These are phyloP conservation scores for Melanogaster broomeanus DNA, from an alignment of 768 basidiomycete species.

Conservation along the genomic window DNA sequence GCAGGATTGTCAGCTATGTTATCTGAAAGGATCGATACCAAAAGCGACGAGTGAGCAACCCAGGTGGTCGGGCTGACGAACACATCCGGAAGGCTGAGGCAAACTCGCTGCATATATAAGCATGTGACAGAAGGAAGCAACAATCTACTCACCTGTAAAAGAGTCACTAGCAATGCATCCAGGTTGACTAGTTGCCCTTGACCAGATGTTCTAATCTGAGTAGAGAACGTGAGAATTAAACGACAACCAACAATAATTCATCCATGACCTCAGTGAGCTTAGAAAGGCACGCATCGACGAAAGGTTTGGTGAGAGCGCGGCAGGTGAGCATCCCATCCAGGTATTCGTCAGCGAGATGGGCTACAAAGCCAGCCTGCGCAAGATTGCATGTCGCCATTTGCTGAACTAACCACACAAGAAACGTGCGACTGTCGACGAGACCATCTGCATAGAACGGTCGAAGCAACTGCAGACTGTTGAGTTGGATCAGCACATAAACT, in stretches of 20 bases:
- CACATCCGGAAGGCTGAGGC: constrained; percentile 70
- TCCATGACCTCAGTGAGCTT: constrained; percentile 64
- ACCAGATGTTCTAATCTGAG: constrained; percentile 56
- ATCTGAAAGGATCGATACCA: constrained; percentile 42
- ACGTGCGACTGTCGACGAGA: constrained; percentile 75
- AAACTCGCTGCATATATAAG: constrained; percentile 51
- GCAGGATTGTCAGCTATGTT: constrained; percentile 29
- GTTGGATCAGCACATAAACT: neutral
- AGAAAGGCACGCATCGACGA: constrained; percentile 68
- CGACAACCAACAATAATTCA: neutral
- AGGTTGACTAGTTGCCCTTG: constrained; percentile 58
- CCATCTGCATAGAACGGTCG: constrained; percentile 80
- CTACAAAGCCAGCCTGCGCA: constrained; percentile 78
- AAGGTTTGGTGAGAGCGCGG: constrained; percentile 68
- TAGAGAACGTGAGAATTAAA: constrained; percentile 4
- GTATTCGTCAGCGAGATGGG: constrained; percentile 78
- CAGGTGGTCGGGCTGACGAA: constrained; percentile 75
- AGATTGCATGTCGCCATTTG: constrained; percentile 78
- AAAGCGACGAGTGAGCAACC: constrained; percentile 49
- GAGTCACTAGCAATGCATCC: constrained; percentile 50
- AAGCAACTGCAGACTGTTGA: constrained; percentile 62
- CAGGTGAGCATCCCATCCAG: constrained; percentile 65
- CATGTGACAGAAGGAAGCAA: neutral
- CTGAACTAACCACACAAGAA: constrained; percentile 77
- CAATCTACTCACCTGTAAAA: constrained; percentile 58